A percentile compares a stretch with the other conserved stretches of the same genome.
Evolutionary conservation across 1,139 yeast genomes (phyloP).

Genomic region (Sugiyamaella neomexicana): DNA sequence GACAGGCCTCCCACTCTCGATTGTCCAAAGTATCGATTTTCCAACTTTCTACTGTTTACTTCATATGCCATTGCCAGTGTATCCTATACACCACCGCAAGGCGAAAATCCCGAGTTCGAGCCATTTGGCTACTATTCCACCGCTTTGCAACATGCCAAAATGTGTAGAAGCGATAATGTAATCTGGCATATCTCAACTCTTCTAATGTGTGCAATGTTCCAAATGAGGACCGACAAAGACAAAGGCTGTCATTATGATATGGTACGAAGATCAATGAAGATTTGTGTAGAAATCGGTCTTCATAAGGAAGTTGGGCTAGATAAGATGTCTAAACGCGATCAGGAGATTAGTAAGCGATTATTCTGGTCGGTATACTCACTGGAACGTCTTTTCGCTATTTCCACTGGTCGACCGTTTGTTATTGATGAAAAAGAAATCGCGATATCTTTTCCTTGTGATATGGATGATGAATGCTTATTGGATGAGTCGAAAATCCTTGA

Average conservation of each 20-base stretch:
- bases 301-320: constrained; percentile 29
- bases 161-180: constrained; percentile 44
- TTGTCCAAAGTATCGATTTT: constrained; percentile 30
- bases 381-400: constrained; percentile 57
- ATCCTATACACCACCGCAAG: constrained; percentile 13
- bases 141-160: constrained; percentile 54
- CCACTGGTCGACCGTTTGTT: constrained; percentile 55
- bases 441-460: constrained; percentile 47
- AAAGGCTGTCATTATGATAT: constrained; percentile 53
- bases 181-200: constrained; percentile 52
- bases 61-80: constrained; percentile 30
- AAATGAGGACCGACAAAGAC: constrained; percentile 58
- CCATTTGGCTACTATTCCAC: constrained; percentile 52
- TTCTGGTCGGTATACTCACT: constrained; percentile 61
- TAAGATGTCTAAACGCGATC: constrained; percentile 32
- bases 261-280: constrained; percentile 50
- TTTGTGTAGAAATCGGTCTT: constrained; percentile 33
- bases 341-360: constrained; percentile 48
- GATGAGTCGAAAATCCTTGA: constrained; percentile 24
- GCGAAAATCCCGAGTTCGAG: constrained; percentile 21
- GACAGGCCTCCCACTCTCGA: constrained; percentile 24
- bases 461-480: constrained; percentile 31
- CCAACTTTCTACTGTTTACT: constrained; percentile 30
- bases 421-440: constrained; percentile 50
- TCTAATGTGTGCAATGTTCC: constrained; percentile 50